Percentiles rank a stretch among this genome's conserved stretches.
These are phyloP conservation scores for Verticillium klebahnii DNA, from an alignment of 2,329 filamentous ascomycete species.

Conservation along the genomic window DNA sequence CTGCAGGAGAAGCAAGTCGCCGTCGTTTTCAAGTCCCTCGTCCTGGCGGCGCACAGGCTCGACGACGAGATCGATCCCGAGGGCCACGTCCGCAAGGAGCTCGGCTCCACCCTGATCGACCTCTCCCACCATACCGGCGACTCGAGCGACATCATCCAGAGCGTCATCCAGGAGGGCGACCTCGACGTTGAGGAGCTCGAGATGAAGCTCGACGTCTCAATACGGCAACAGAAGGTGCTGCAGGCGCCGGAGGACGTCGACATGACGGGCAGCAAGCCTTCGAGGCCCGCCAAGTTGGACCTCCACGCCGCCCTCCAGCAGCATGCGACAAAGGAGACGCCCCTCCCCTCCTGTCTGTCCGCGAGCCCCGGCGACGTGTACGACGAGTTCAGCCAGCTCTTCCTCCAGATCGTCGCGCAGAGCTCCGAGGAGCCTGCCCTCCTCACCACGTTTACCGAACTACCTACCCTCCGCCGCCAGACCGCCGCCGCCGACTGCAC, in stretches of 20 bases:
- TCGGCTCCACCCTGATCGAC: conserved; percentile 63
- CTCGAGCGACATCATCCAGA: conserved; percentile 59
- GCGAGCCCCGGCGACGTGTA: conserved; percentile 48
- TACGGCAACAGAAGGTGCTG: conserved; percentile 51
- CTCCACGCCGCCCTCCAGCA: conserved; percentile 34
- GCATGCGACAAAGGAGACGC: conserved; percentile 28
- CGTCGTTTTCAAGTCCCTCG: conserved; percentile 61
- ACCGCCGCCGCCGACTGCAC: conserved; percentile 56
- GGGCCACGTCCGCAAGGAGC: conserved; percentile 53
- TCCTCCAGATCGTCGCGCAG: conserved; percentile 48
- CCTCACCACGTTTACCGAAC: conserved; percentile 48
- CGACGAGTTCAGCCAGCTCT: conserved; percentile 53
- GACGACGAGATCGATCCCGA: conserved; percentile 49
- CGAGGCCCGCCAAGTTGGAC: conserved; percentile 25
- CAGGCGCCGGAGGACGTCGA: conserved; percentile 46
- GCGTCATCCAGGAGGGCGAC: conserved; percentile 61
- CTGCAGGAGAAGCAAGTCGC: conserved; percentile 59
- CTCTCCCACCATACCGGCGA: conserved; percentile 57
- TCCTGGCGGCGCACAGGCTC: conserved; percentile 56
- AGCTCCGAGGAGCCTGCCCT: conserved; percentile 30
- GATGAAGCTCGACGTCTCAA: conserved; percentile 66
- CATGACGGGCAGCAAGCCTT: conserved; percentile 36
- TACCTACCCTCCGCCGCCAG: conserved; percentile 49
- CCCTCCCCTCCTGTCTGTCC: conserved; percentile 47
- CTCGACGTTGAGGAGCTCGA: conserved; percentile 73